A percentile compares a stretch with the other conserved stretches of the same genome.
phyloP scores from a whole-genome alignment of 306 rosid genomes.

The Trifolium subterraneum region DNA sequence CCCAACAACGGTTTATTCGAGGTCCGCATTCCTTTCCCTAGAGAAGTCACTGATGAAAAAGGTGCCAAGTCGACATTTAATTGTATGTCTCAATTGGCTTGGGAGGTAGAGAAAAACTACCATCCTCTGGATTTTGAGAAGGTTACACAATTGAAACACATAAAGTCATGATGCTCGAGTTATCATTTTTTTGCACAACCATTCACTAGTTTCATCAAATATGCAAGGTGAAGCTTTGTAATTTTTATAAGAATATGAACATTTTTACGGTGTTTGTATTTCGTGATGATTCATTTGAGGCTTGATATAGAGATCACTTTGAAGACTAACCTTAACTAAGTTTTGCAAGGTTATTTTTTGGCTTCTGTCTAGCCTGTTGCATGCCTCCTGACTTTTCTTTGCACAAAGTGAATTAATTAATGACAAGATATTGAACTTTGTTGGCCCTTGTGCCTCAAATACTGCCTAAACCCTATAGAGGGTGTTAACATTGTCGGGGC shows the following conservation, averaged over 20 bases:
- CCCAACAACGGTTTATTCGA: conserved; percentile 69
- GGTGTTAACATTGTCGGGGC: too few species aligned
- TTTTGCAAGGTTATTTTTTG: conserved; percentile 1
- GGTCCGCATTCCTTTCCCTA: conserved; percentile 83
- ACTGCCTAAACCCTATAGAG: too few species aligned
- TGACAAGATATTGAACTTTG: background rate
- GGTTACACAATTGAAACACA: conserved; percentile 74
- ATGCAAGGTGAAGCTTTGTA: conserved; percentile 27
- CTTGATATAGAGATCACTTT: conserved; percentile 20
- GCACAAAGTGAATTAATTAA: background rate
- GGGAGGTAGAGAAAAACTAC: conserved; percentile 92
- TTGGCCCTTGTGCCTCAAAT: conserved; percentile 1
- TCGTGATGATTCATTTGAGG: conserved; percentile 15
- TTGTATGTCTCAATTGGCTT: conserved; percentile 90
- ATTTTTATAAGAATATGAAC: conserved; percentile 36
- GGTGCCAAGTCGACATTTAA: conserved; percentile 88
- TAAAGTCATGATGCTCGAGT: conserved; percentile 46
- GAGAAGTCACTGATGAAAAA: conserved; percentile 84
- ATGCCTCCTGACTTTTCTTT: background rate
- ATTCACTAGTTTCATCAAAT: conserved; percentile 13
- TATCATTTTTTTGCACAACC: conserved; percentile 27
- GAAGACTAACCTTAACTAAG: conserved; percentile 4
- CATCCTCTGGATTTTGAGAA: conserved; percentile 62
- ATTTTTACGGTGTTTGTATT: conserved; percentile 18
- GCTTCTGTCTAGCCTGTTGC: background rate